phyloP scores from a whole-genome alignment of 306 rosid genomes.

The Dalbergia cultrata region DNA sequence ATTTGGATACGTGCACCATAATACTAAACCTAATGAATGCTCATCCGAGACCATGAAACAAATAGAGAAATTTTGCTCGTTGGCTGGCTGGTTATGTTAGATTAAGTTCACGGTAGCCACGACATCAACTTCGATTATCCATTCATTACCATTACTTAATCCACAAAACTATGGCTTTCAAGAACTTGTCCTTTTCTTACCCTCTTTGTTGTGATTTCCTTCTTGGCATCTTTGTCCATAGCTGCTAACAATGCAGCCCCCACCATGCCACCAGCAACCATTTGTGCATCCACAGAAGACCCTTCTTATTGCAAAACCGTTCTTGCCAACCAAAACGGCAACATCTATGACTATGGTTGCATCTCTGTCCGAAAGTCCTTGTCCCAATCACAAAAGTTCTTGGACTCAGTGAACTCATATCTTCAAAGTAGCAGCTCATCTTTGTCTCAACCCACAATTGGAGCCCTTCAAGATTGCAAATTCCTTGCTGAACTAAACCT shows the following conservation, averaged over 20 bases:
- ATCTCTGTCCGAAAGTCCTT: conserved; percentile 59
- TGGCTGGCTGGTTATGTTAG: too few relatives aligned
- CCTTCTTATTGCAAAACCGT: conserved; percentile 65
- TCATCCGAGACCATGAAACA: not conserved
- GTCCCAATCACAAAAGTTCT: conserved; percentile 66
- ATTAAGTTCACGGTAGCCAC: too few relatives aligned
- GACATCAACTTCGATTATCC: not conserved
- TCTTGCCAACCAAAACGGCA: conserved; percentile 59
- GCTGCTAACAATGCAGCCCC: not conserved
- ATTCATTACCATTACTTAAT: conserved; percentile 28
- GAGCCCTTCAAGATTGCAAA: conserved; percentile 75
- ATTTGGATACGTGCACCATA: too few relatives aligned
- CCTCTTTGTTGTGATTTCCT: too few relatives aligned
- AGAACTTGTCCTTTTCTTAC: conserved; percentile 32
- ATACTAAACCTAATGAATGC: not conserved
- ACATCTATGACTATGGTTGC: conserved; percentile 65
- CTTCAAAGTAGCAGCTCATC: conserved; percentile 44
- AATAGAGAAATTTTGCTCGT: not conserved
- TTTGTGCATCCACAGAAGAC: conserved; percentile 62
- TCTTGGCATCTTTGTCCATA: conserved; percentile 28
- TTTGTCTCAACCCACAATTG: conserved; percentile 54
- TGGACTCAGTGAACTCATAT: conserved; percentile 47
- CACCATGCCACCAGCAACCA: conserved; percentile 31
- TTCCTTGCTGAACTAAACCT: conserved; percentile 61
- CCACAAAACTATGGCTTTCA: conserved; percentile 52